phyloP scores from a whole-genome alignment of 768 basidiomycete genomes.

The Termitomyces sp. region DNA sequence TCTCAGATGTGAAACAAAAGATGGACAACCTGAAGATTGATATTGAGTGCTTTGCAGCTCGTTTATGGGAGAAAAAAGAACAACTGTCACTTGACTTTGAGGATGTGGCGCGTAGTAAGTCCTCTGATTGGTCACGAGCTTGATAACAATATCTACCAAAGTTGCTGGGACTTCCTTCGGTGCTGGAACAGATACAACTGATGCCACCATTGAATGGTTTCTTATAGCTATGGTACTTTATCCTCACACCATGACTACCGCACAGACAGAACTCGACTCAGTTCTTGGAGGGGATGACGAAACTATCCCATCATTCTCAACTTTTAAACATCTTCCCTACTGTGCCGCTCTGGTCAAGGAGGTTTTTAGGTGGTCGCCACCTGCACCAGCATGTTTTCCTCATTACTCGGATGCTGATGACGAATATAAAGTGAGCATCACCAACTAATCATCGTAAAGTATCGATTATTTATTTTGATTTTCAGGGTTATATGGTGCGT shows the following conservation, averaged over 20 bases:
- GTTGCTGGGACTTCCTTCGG: neutral
- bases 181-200: neutral
- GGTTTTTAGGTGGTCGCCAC: neutral
- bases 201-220: neutral
- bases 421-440: too few species aligned
- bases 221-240: neutral
- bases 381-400: neutral
- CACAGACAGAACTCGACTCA: neutral
- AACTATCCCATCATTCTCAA: neutral
- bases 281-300: constrained; percentile 1
- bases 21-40: too few species aligned
- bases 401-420: too few species aligned
- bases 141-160: neutral
- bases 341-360: neutral
- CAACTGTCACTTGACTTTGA: too few species aligned
- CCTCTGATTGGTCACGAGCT: too few species aligned
- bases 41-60: too few species aligned
- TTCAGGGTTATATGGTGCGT: neutral
- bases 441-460: too few species aligned
- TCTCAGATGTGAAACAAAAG: too few species aligned
- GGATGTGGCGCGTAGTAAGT: too few species aligned
- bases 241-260: neutral
- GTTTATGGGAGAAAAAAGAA: too few species aligned
- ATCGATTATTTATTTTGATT: too few species aligned
- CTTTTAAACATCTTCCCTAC: constrained; percentile 1